A percentile compares a stretch with the other conserved stretches of the same genome.
Evolutionary conservation across 2,329 filamentous ascomycete genomes (phyloP).

Genomic region (Pezicula carpinea): DNA sequence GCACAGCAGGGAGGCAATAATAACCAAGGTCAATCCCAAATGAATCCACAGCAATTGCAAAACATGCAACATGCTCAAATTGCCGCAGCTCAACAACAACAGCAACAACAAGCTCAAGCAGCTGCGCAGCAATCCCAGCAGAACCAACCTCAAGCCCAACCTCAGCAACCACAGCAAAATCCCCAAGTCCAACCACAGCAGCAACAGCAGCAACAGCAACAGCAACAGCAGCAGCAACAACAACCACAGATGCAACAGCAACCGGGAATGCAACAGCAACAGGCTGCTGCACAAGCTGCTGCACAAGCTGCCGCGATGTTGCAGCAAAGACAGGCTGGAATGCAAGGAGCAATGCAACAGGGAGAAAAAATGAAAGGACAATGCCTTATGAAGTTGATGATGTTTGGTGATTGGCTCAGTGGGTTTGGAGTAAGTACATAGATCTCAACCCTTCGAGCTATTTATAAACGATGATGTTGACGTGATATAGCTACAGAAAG

Average conservation of each 20-base stretch:
- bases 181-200: slow-evolving; percentile 35
- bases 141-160: slow-evolving; percentile 37
- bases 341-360: neutral
- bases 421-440: slow-evolving; percentile 45
- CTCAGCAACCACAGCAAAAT: slow-evolving; percentile 34
- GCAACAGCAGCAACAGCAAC: slow-evolving; percentile 33
- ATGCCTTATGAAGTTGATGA: slow-evolving; percentile 55
- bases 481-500: slow-evolving; percentile 45
- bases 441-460: slow-evolving; percentile 17
- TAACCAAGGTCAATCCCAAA: slow-evolving; percentile 42
- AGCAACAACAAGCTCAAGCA: slow-evolving; percentile 36
- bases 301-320: slow-evolving; percentile 31
- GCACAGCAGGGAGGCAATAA: slow-evolving; percentile 34
- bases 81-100: slow-evolving; percentile 31
- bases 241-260: slow-evolving; percentile 28
- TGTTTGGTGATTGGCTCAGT: slow-evolving; percentile 59
- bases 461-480: slow-evolving; percentile 20
- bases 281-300: slow-evolving; percentile 11
- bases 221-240: slow-evolving; percentile 35
- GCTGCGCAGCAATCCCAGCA: slow-evolving; percentile 35
- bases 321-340: slow-evolving; percentile 22
- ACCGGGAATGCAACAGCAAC: slow-evolving; percentile 20
- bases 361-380: slow-evolving; percentile 43
- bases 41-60: slow-evolving; percentile 43
- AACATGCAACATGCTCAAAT: slow-evolving; percentile 38